Evolutionary conservation across 2,329 filamentous ascomycete species (phyloP).

Genomic region (Magnaporthiopsis rhizophila): DNA sequence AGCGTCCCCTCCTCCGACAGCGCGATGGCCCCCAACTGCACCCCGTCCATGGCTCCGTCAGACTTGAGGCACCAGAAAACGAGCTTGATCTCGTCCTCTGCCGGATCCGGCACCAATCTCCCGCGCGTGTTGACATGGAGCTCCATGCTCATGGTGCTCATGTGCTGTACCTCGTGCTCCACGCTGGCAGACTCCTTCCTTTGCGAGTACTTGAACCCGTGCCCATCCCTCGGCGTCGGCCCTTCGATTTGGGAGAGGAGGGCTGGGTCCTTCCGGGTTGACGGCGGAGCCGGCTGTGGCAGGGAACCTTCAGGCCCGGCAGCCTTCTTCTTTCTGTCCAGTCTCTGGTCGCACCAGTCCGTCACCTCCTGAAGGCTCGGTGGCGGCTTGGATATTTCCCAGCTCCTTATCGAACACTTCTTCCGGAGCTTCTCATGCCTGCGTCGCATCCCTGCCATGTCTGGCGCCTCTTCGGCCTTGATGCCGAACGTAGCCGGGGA

Average conservation of each 20-base stretch:
- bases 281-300: conserved; percentile 7
- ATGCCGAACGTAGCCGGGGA: conserved; percentile 49
- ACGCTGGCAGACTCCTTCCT: conserved; percentile 66
- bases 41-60: conserved; percentile 49
- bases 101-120: conserved; percentile 76
- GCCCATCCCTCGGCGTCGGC: conserved; percentile 71
- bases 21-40: conserved; percentile 62
- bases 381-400: conserved; percentile 68
- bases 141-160: conserved; percentile 94
- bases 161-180: conserved; percentile 80
- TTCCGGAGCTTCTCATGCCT: conserved; percentile 43
- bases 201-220: conserved; percentile 82
- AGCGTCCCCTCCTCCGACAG: conserved; percentile 56
- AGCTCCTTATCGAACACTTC: conserved; percentile 56
- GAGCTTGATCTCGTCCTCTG: conserved; percentile 79
- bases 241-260: conserved; percentile 79
- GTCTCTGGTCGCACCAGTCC: conserved; percentile 51
- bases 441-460: conserved; percentile 43
- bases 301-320: conserved; percentile 9
- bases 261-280: conserved; percentile 13
- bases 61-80: conserved; percentile 87
- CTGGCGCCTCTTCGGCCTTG: conserved; percentile 35
- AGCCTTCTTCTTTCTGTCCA: conserved; percentile 16
- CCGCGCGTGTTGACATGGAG: conserved; percentile 84
- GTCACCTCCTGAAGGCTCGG: conserved; percentile 64